Percentiles rank a stretch among this genome's conserved stretches.
Conservation (phyloP, 2,329 filamentous ascomycete genomes). For the Aspergillus japonicus region DNA sequence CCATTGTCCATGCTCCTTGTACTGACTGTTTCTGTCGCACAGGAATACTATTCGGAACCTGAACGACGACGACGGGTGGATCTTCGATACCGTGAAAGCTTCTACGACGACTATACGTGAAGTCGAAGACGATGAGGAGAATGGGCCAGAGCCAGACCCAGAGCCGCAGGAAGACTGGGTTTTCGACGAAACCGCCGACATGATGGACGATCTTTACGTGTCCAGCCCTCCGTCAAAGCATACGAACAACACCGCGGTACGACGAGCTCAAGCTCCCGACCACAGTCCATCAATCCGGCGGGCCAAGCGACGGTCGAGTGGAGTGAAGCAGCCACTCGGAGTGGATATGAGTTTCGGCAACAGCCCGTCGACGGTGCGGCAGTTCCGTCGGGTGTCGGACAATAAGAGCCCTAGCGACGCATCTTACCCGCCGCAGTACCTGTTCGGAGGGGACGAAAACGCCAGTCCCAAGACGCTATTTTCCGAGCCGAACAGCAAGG, state of each 20-base stretch:
- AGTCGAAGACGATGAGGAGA: constrained; percentile 50
- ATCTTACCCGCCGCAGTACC: constrained; percentile 25
- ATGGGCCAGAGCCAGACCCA: constrained; percentile 45
- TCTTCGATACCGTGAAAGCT: constrained; percentile 88
- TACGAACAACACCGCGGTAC: constrained; percentile 59
- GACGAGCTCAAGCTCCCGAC: constrained; percentile 47
- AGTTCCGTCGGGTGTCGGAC: constrained; percentile 86
- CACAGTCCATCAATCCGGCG: constrained; percentile 44
- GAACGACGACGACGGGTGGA: constrained; percentile 80
- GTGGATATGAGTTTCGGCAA: constrained; percentile 94
- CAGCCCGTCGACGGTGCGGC: constrained; percentile 82
- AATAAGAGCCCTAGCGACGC: constrained; percentile 43
- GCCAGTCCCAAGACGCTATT: constrained; percentile 36
- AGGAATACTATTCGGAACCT: constrained; percentile 61
- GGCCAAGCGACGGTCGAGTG: constrained; percentile 46
- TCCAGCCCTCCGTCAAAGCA: constrained; percentile 48
- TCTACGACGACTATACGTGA: constrained; percentile 60
- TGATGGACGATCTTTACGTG: constrained; percentile 41
- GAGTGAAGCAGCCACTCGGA: constrained; percentile 74
- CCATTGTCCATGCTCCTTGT: constrained; percentile 9
- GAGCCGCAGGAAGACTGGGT: constrained; percentile 31
- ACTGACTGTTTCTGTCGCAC: constrained; percentile 12
- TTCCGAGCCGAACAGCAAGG: constrained; percentile 60
- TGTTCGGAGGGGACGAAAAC: constrained; percentile 41
- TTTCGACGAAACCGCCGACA: constrained; percentile 39